Evolutionary conservation across 495 filamentous ascomycete species (phyloP).

Genomic region (Neurospora sp.): DNA sequence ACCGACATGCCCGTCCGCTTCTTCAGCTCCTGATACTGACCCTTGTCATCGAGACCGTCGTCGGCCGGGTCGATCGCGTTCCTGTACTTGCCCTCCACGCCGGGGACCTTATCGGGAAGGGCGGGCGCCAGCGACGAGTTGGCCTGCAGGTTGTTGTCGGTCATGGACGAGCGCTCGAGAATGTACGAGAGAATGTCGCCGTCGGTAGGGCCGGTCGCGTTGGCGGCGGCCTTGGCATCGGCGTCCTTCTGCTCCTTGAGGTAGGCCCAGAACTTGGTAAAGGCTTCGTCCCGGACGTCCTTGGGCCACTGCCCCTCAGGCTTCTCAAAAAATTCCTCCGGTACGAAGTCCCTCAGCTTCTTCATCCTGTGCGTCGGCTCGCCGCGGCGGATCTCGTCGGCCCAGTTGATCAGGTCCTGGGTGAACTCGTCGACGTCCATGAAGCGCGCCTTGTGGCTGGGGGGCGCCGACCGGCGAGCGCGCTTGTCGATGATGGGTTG

Average conservation of each 20-base stretch:
- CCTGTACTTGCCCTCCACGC: slow-evolving; percentile 40
- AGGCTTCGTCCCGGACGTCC: slow-evolving; percentile 19
- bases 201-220: slow-evolving; percentile 38
- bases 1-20: slow-evolving; percentile 57
- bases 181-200: slow-evolving; percentile 32
- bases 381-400: slow-evolving; percentile 15
- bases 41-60: slow-evolving; percentile 29
- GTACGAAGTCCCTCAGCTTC: slow-evolving; percentile 32
- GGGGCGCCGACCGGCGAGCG: slow-evolving; percentile 19
- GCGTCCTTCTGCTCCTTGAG: slow-evolving; percentile 34
- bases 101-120: slow-evolving; percentile 33
- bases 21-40: slow-evolving; percentile 43
- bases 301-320: slow-evolving; percentile 21
- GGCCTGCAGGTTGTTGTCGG: slow-evolving; percentile 19
- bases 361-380: slow-evolving; percentile 18
- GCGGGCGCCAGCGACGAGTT: slow-evolving; percentile 33
- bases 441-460: slow-evolving; percentile 49
- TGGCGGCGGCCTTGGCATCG: slow-evolving; percentile 26
- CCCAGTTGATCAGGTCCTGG: slow-evolving; percentile 40
- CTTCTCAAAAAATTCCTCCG: slow-evolving; percentile 17
- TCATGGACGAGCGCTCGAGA: slow-evolving; percentile 30
- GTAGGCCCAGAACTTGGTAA: slow-evolving; percentile 22
- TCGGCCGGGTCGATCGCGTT: slow-evolving; percentile 33
- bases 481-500: slow-evolving; percentile 64
- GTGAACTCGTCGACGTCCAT: slow-evolving; percentile 57